Percentiles rank a stretch among this genome's conserved stretches.
Conservation (phyloP, 495 filamentous ascomycete species). For the Collariella sp. region DNA sequence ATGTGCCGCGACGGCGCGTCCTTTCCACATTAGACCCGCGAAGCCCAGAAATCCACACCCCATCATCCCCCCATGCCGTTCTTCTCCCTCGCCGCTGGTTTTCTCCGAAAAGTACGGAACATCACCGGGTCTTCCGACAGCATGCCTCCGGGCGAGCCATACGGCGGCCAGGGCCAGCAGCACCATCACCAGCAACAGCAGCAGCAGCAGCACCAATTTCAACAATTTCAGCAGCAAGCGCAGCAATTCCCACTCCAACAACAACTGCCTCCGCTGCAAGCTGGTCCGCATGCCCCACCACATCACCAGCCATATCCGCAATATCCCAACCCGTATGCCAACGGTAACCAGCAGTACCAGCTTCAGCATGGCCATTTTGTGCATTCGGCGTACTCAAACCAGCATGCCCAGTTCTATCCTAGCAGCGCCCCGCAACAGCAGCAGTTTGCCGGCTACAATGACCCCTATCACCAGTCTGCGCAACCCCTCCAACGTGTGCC, state of each 20-base stretch:
- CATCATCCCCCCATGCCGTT: neutral
- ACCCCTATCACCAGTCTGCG: neutral
- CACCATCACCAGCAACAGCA: conserved; percentile 14
- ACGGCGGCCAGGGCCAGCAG: conserved; percentile 28
- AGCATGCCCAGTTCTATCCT: conserved; percentile 10
- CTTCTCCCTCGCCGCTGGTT: neutral
- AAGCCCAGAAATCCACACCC: neutral
- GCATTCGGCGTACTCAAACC: conserved; percentile 14
- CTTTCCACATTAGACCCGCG: neutral
- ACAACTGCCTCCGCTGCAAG: conserved; percentile 10
- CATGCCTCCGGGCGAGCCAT: conserved; percentile 38
- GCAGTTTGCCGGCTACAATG: conserved; percentile 17
- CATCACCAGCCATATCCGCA: conserved; percentile 7
- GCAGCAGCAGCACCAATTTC: conserved; percentile 16
- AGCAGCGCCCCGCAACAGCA: conserved; percentile 16
- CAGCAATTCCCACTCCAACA: conserved; percentile 10
- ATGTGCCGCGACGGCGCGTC: conserved; percentile 4
- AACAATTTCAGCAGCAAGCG: conserved; percentile 8
- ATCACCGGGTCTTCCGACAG: conserved; percentile 14
- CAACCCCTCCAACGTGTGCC: neutral
- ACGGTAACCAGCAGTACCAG: conserved; percentile 19
- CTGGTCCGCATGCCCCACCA: conserved; percentile 2
- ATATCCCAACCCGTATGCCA: conserved; percentile 15
- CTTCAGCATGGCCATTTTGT: conserved; percentile 25
- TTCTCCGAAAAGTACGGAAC: conserved; percentile 4